Percentiles rank a stretch among this genome's conserved stretches.
These are phyloP conservation scores for Osmanthus fragrans DNA, from an alignment of 257 asterid genomes.

Conservation along the genomic window DNA sequence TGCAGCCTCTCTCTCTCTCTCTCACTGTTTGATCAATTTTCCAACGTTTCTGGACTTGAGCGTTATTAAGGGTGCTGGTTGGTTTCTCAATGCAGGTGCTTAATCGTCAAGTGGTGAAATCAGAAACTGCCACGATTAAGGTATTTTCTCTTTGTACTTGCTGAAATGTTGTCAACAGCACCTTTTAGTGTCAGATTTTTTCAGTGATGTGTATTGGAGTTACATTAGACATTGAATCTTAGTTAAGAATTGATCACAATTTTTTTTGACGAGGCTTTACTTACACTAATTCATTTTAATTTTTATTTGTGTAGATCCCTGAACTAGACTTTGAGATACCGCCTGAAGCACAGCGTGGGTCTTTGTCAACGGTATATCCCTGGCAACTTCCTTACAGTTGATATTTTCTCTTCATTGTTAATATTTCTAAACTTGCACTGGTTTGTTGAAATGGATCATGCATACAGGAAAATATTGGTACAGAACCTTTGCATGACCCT, in stretches of 20 bases:
- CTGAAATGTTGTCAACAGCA: neutral
- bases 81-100: slow-evolving; percentile 62
- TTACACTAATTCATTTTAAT: slow-evolving; percentile 13
- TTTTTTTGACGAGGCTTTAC: neutral
- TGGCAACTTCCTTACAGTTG: slow-evolving; percentile 4
- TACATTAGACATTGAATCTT: neutral
- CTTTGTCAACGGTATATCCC: slow-evolving; percentile 78
- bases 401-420: neutral
- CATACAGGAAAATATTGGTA: neutral
- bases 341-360: slow-evolving; percentile 97
- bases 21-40: neutral
- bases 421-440: neutral
- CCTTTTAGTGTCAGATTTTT: neutral
- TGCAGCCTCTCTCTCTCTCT: neutral
- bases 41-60: neutral
- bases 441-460: neutral
- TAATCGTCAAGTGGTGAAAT: slow-evolving; percentile 86
- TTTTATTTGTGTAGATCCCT: slow-evolving; percentile 67
- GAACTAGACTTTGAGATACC: slow-evolving; percentile 95
- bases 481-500: neutral
- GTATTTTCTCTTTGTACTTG: slow-evolving; percentile 35
- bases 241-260: neutral
- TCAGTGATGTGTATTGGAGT: neutral
- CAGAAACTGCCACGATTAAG: slow-evolving; percentile 94
- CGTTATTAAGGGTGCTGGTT: neutral